Evolutionary conservation across 2,329 filamentous ascomycete species (phyloP).

Genomic region (Sporothrix euskadiensis): DNA sequence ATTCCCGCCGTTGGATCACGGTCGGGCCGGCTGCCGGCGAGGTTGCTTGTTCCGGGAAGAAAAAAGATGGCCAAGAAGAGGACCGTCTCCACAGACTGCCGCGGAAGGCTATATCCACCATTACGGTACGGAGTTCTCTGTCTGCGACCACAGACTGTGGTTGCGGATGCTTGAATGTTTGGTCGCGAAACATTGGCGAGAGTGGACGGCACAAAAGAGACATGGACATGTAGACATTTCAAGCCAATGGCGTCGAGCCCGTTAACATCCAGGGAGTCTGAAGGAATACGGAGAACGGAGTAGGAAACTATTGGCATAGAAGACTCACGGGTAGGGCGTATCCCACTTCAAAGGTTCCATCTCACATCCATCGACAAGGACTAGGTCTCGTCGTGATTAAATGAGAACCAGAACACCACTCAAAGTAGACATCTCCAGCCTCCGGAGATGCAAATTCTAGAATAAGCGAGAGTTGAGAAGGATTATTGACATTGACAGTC

Average conservation of each 20-base stretch:
- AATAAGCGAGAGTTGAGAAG: background rate
- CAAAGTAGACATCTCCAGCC: background rate
- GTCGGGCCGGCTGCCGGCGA: background rate
- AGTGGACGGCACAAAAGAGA: background rate
- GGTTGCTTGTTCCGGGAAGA: background rate
- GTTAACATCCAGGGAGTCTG: background rate
- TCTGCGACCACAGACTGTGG: background rate
- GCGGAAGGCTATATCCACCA: background rate
- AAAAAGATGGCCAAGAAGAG: background rate
- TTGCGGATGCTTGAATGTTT: background rate
- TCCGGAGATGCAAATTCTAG: background rate
- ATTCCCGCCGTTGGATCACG: background rate
- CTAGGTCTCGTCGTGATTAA: background rate
- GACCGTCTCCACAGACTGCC: background rate
- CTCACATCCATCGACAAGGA: background rate
- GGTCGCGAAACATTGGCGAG: background rate
- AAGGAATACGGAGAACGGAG: background rate
- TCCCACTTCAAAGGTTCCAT: background rate
- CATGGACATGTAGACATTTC: conserved; percentile 3
- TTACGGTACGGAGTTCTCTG: background rate
- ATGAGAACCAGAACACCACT: background rate
- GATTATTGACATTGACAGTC: too few relatives aligned
- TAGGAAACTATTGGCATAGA: background rate
- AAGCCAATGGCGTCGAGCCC: background rate
- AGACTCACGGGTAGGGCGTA: background rate